Evolutionary conservation across 1,284 basidiomycete genomes (phyloP).

Genomic region (Boletus semigastroideus): DNA sequence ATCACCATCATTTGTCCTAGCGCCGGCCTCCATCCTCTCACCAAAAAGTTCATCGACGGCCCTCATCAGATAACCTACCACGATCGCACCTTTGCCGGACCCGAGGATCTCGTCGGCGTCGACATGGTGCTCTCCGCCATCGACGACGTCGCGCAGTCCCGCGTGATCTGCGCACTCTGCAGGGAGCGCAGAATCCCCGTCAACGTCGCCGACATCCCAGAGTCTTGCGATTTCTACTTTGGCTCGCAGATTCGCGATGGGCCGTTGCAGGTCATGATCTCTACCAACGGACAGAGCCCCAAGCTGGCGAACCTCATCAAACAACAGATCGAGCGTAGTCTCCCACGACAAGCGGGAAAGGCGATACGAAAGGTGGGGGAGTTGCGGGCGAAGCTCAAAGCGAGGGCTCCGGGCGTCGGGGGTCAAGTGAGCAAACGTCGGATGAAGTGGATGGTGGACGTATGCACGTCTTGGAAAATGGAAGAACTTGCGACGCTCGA

Average conservation of each 20-base stretch:
- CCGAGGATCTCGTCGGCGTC: slow-evolving; percentile 58
- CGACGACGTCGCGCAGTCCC: slow-evolving; percentile 77
- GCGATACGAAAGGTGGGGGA: slow-evolving; percentile 82
- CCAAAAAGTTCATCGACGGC: slow-evolving; percentile 52
- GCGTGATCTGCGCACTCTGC: slow-evolving; percentile 72
- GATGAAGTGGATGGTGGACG: slow-evolving; percentile 94
- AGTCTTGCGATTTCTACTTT: slow-evolving; percentile 97
- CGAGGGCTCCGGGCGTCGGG: slow-evolving; percentile 77
- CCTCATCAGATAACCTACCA: slow-evolving; percentile 66
- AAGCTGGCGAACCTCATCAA: slow-evolving; percentile 87
- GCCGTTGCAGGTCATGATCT: slow-evolving; percentile 93
- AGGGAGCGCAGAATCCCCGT: slow-evolving; percentile 76
- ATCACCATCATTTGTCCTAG: slow-evolving; percentile 66
- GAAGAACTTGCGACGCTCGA: slow-evolving; percentile 73
- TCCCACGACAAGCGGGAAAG: slow-evolving; percentile 75
- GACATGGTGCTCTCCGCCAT: slow-evolving; percentile 96
- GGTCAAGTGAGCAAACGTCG: slow-evolving; percentile 68
- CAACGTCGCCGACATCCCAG: slow-evolving; percentile 96
- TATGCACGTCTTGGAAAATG: slow-evolving; percentile 86
- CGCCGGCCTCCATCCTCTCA: slow-evolving; percentile 59
- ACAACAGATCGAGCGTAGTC: slow-evolving; percentile 62
- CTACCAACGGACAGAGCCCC: slow-evolving; percentile 93
- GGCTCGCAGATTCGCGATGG: slow-evolving; percentile 91
- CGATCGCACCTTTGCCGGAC: slow-evolving; percentile 64
- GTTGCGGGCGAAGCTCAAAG: slow-evolving; percentile 66